These are phyloP conservation scores for Amanita thiersii DNA, from an alignment of 768 basidiomycete species.

Conservation along the genomic window DNA sequence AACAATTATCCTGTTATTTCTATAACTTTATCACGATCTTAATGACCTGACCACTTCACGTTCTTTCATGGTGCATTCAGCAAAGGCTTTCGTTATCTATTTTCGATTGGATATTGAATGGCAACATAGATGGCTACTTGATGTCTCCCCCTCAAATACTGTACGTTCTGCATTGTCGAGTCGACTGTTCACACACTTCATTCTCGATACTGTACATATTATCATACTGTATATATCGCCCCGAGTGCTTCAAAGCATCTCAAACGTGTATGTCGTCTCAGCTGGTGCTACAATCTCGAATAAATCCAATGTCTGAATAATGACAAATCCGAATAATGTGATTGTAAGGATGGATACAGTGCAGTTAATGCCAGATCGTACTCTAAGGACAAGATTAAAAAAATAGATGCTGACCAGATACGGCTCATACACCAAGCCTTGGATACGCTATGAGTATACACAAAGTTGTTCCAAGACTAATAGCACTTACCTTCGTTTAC, in stretches of 20 bases:
- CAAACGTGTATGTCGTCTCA: conserved; percentile 2
- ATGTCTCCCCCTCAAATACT: background rate
- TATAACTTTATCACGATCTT: conserved; percentile 10
- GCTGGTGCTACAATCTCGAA: background rate
- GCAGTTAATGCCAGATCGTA: conserved; percentile 8
- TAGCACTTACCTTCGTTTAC: conserved; percentile 60
- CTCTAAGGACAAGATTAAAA: conserved; percentile 7
- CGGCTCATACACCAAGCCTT: conserved; percentile 54
- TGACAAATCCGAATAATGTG: conserved; percentile 3
- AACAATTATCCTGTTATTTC: conserved; percentile 3
- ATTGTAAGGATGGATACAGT: conserved; percentile 8
- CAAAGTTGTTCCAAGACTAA: conserved; percentile 4
- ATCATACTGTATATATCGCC: background rate
- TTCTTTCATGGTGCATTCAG: conserved; percentile 11
- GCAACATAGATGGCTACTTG: background rate
- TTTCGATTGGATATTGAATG: background rate
- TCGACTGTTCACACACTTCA: background rate
- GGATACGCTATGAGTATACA: conserved; percentile 10
- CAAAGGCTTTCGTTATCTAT: background rate
- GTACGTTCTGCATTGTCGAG: background rate
- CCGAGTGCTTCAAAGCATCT: background rate
- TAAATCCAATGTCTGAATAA: conserved; percentile 4
- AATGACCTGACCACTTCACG: conserved; percentile 19
- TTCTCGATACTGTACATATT: conserved; percentile 6
- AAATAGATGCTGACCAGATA: conserved; percentile 13